These are phyloP conservation scores for Plasmodium coatneyi DNA, from an alignment of 169 alveolate species.

Conservation along the genomic window DNA sequence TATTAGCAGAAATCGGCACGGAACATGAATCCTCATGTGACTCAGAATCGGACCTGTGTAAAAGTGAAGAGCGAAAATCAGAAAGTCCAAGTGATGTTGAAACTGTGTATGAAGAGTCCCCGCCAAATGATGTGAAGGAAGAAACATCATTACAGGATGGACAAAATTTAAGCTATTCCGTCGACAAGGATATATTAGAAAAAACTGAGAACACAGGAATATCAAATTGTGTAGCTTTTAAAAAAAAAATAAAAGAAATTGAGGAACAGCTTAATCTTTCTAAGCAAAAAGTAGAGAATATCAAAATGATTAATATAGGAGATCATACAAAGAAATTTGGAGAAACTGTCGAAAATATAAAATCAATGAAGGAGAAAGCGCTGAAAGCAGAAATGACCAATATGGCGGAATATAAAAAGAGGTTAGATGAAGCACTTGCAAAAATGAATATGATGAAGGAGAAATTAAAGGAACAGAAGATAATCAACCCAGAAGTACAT, in stretches of 20 bases:
- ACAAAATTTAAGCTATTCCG: neutral
- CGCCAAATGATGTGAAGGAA: neutral
- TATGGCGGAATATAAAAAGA: neutral
- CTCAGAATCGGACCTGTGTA: too few species aligned
- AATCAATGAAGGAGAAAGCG: neutral
- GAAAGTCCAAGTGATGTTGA: neutral
- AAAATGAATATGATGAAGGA: neutral
- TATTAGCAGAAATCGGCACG: neutral
- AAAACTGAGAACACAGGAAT: too few species aligned
- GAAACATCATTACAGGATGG: neutral
- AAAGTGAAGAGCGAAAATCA: too few species aligned
- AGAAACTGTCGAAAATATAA: neutral
- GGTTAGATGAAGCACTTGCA: neutral
- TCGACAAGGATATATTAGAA: neutral
- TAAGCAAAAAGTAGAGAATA: neutral
- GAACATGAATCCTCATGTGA: neutral
- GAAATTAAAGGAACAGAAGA: neutral
- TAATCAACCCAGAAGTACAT: neutral
- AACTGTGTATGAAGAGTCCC: neutral
- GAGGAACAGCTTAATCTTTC: neutral
- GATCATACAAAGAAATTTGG: neutral
- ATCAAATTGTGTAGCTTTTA: too few species aligned
- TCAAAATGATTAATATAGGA: neutral
- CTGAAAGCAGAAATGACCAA: neutral
- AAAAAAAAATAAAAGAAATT: too few species aligned